These are phyloP conservation scores for Tubosaeta brunneosetosa DNA, from an alignment of 768 basidiomycete genomes.

Conservation along the genomic window DNA sequence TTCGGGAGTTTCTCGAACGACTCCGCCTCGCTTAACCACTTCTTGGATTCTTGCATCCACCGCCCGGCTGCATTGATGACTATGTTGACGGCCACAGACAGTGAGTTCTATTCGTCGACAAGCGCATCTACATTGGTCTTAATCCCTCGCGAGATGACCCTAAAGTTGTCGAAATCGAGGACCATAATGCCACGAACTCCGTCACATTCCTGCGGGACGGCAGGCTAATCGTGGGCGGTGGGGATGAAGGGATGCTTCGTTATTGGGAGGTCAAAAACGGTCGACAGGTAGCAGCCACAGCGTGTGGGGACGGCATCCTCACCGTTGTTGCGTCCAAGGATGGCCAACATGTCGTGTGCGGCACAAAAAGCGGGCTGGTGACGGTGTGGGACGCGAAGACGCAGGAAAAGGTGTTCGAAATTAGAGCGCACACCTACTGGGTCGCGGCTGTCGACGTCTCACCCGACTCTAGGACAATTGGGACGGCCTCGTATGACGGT, in stretches of 20 bases:
- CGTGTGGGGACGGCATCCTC: slow-evolving; percentile 9
- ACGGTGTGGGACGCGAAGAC: slow-evolving; percentile 8
- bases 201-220: slow-evolving; percentile 7
- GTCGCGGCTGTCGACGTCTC: slow-evolving; percentile 14
- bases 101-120: not conserved
- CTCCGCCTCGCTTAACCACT: not conserved
- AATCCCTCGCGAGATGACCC: not conserved
- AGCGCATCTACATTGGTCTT: not conserved
- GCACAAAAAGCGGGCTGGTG: slow-evolving; percentile 11
- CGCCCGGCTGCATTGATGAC: not conserved
- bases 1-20: not conserved
- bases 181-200: slow-evolving; percentile 3
- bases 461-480: slow-evolving; percentile 8
- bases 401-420: slow-evolving; percentile 1
- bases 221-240: slow-evolving; percentile 3
- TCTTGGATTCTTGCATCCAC: not conserved
- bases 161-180: slow-evolving; percentile 7
- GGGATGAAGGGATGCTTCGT: slow-evolving; percentile 8
- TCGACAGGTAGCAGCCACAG: not conserved
- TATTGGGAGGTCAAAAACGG: slow-evolving; percentile 7
- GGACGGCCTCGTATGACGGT: slow-evolving; percentile 11
- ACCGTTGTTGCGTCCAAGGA: slow-evolving; percentile 7
- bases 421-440: slow-evolving; percentile 10
- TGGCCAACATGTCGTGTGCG: slow-evolving; percentile 8
- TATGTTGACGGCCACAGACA: not conserved